These are phyloP conservation scores for Austroboletus eburneus DNA, from an alignment of 768 basidiomycete genomes.

Conservation along the genomic window DNA sequence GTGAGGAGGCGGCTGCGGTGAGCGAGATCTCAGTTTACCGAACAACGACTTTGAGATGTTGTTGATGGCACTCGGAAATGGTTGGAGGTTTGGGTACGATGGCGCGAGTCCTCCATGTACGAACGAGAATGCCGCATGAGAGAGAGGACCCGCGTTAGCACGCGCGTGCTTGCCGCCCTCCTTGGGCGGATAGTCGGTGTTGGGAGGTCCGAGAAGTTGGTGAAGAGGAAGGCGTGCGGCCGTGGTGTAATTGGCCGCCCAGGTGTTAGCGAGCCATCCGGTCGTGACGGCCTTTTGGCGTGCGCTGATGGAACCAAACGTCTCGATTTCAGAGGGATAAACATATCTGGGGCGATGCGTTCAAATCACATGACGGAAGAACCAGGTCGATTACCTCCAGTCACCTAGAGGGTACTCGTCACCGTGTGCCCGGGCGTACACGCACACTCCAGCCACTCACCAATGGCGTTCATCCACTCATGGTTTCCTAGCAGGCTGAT, in stretches of 20 bases:
- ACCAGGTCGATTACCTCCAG: slow-evolving; percentile 59
- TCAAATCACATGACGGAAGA: slow-evolving; percentile 3
- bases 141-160: slow-evolving; percentile 45
- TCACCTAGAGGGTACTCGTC: slow-evolving; percentile 50
- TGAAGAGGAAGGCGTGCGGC: slow-evolving; percentile 81
- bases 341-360: slow-evolving; percentile 62
- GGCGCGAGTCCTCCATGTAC: slow-evolving; percentile 91
- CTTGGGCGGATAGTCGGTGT: slow-evolving; percentile 53
- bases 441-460: slow-evolving; percentile 35
- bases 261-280: slow-evolving; percentile 75
- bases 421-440: slow-evolving; percentile 24
- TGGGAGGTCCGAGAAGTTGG: slow-evolving; percentile 60
- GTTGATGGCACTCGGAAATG: slow-evolving; percentile 86
- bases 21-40: slow-evolving; percentile 59
- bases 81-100: slow-evolving; percentile 65
- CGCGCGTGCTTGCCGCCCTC: slow-evolving; percentile 27
- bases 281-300: slow-evolving; percentile 72
- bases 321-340: slow-evolving; percentile 72
- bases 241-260: slow-evolving; percentile 83
- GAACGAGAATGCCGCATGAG: slow-evolving; percentile 83
- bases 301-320: slow-evolving; percentile 66
- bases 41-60: slow-evolving; percentile 66
- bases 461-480: slow-evolving; percentile 91
- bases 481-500: slow-evolving; percentile 89
- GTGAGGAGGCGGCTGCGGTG: slow-evolving; percentile 67